phyloP scores from a whole-genome alignment of 116 monocot genomes.

The Posidonia oceanica region DNA sequence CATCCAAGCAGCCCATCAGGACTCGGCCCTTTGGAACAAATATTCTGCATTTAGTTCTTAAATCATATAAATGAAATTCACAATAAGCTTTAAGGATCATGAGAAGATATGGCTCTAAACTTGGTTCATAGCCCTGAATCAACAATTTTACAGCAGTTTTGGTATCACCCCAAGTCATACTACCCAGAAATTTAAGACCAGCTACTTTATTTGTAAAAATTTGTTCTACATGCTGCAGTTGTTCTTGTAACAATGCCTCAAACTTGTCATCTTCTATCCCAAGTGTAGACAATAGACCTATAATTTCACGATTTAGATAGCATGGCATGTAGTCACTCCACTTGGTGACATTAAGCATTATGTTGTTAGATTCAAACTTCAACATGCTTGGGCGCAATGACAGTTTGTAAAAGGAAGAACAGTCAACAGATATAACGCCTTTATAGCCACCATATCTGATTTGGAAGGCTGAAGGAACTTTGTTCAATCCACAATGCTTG shows the following conservation, averaged over 20 bases:
- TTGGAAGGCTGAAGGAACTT: constrained; percentile 85
- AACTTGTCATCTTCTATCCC: constrained; percentile 61
- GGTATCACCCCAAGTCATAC: constrained; percentile 32
- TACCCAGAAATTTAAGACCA: constrained; percentile 50
- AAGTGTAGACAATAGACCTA: constrained; percentile 71
- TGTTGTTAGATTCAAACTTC: constrained; percentile 77
- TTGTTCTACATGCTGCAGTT: constrained; percentile 31
- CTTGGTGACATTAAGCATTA: constrained; percentile 71
- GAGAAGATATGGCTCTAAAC: constrained; percentile 58
- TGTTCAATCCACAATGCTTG: constrained; percentile 35
- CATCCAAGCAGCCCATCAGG: constrained; percentile 82
- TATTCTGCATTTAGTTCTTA: constrained; percentile 64
- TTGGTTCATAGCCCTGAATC: constrained; percentile 60
- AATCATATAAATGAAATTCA: constrained; percentile 53
- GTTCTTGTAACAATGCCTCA: constrained; percentile 46
- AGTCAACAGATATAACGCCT: constrained; percentile 77
- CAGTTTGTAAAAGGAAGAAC: constrained; percentile 54
- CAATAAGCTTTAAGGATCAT: constrained; percentile 72
- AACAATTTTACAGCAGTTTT: constrained; percentile 54
- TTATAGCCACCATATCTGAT: constrained; percentile 97
- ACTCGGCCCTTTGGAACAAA: constrained; percentile 87
- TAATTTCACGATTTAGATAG: constrained; percentile 88
- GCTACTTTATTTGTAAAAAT: constrained; percentile 41
- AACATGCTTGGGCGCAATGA: constrained; percentile 87
- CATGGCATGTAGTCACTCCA: constrained; percentile 68